Evolutionary conservation across 2,329 filamentous ascomycete species (phyloP), one percentile per base, ranked within the genome.

Genomic region (Cyclaneusma minus): DNA sequence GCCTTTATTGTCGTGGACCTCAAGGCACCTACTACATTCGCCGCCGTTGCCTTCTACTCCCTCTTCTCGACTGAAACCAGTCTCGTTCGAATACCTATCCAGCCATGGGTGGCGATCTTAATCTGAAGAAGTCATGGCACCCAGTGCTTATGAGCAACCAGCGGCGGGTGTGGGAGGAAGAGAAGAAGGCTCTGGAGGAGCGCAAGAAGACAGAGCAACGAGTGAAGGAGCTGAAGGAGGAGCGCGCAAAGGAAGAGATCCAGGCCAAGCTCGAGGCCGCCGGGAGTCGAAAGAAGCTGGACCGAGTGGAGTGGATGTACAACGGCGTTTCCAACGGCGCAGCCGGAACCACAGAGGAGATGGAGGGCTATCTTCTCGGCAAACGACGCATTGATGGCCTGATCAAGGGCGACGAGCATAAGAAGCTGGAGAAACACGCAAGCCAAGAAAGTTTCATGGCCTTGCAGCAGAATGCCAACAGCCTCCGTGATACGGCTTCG

Each of bases 251-350:
- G 38, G 83, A 94, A 50, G 85, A 95, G 50, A 69, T 95, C 1
- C 81, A 94, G 51, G 70, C 74, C 27, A 67, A 95, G 38, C 82
- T 94, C 30, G 89, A 94, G 53, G 75, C 78, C 3, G 78, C 84
- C 1, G 89, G 89, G 19, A 84, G 85, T 29, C 71, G 68, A 42
- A 85, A 83, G 45, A 67, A 77, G 28, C 57, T 78, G 16, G 76
- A 87, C 41, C 73, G 84, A 18, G 87, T 98, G 14, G 89, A 95
- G 44, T 98, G 89, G 82, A 94, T 98, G 83, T 98, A 98, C 54
- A 72, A 78, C 41, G 87, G 87, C 2, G 84, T 89, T 6, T 78
- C 76, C 25, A 65, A 62, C 30, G 81, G 82, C 18, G 75, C 80
- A 44, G 60, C 62, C n/a, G 78, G 77, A 16, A 81, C 70, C 20